These are phyloP conservation scores for Hevea brasiliensis DNA, from an alignment of 345 rosid species.

Conservation along the genomic window DNA sequence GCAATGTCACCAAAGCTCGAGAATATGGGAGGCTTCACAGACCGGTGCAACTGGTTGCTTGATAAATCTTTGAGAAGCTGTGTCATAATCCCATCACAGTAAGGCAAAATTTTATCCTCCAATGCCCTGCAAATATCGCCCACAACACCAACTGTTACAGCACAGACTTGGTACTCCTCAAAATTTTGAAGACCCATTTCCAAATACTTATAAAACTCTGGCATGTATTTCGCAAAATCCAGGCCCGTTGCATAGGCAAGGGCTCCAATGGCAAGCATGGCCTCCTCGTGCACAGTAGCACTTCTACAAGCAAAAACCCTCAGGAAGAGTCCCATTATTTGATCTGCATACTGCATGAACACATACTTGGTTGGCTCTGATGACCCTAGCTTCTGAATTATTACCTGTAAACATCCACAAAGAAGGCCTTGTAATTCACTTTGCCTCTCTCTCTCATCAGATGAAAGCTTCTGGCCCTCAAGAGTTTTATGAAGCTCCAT, in stretches of 20 bases:
- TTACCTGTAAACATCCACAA: conserved; percentile 74
- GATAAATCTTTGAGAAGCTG: conserved; percentile 78
- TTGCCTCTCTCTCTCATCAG: conserved; percentile 63
- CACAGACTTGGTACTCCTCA: conserved; percentile 73
- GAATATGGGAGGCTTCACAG: conserved; percentile 77
- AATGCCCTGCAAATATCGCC: conserved; percentile 69
- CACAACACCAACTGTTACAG: conserved; percentile 74
- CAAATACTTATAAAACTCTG: conserved; percentile 66
- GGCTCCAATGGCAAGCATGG: conserved; percentile 79
- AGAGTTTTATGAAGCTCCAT: conserved; percentile 70
- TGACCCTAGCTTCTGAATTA: conserved; percentile 65
- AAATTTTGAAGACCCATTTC: conserved; percentile 81
- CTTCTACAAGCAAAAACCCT: conserved; percentile 73
- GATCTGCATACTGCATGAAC: conserved; percentile 69
- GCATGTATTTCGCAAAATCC: conserved; percentile 67
- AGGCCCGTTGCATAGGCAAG: conserved; percentile 71
- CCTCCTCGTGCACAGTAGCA: conserved; percentile 81
- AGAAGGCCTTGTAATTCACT: conserved; percentile 72
- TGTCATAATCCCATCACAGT: conserved; percentile 76
- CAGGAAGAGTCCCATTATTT: conserved; percentile 71
- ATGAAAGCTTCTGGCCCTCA: conserved; percentile 58
- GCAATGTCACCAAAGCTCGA: conserved; percentile 79
- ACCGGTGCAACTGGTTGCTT: conserved; percentile 72
- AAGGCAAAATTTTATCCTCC: conserved; percentile 63
- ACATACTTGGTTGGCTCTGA: conserved; percentile 57